Evolutionary conservation across 768 basidiomycete species (phyloP), one percentile per base, ranked within the genome.

Genomic region (Phylloporus scabripes): DNA sequence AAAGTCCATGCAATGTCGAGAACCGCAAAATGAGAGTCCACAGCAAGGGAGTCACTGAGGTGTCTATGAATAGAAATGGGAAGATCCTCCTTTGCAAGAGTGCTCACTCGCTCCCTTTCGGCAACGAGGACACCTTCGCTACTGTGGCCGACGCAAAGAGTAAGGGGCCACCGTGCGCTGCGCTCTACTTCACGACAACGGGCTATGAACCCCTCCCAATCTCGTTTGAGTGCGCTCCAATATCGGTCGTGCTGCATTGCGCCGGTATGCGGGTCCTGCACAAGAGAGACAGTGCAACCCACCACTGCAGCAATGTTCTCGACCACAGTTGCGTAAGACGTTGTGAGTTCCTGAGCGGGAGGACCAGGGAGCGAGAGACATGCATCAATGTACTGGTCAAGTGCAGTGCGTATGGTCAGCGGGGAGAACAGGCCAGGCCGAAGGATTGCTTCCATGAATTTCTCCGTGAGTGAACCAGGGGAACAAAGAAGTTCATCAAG

Each of bases 191-290:
- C 91, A 46, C 87, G 80, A 60, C 91, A 93, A 49, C 90, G 79
- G 7, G 93, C 87, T 52, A 94, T 82, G 60, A 97, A 94, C 3
- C 94, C 92, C 61, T 97, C 88, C 94, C 95, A 98, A 58, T 97
- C 93, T 40, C 88, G 73, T 65, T 90, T 93, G 58, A 96, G 67
- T 0, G 85, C 82, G 57, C 80, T 85, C 82, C 89, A 86, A 62
- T 91, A 92, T 38, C 82, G 83, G 39, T 81, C 80, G 60, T 91
- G 76, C 54, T 86, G 82, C 40, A 81, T 74, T 32, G 84, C 85
- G 14, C 92, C 92, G 3, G 89, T 92, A 52, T 85, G 81, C 0
- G 83, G 75, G 60, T 89, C 85, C 36, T 76, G 76, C 54, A 80
- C 77, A 31, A 94, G 73, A 47, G 74, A 75, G 43, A 97, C 85